Percentiles rank a stretch among this genome's conserved stretches.
Evolutionary conservation across 768 basidiomycete genomes (phyloP).

Genomic region (Auriscalpium microsporum): DNA sequence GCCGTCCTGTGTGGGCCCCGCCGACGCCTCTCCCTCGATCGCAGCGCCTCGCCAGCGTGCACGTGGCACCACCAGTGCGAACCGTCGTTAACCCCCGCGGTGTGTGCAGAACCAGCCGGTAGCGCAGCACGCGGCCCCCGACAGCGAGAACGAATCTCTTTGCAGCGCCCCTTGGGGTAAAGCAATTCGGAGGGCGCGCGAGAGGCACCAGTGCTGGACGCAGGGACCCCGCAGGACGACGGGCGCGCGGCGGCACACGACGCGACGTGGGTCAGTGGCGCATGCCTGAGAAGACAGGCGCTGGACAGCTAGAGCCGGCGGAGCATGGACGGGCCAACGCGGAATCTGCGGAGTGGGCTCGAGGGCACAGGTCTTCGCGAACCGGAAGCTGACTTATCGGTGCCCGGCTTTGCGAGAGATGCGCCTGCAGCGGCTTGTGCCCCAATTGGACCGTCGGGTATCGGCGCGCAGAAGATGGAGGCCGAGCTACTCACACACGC

Average conservation of each 20-base stretch:
- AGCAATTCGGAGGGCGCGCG: conserved; percentile 2
- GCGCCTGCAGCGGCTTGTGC: conserved; percentile 2
- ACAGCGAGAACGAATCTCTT: conserved; percentile 12
- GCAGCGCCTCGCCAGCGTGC: neutral
- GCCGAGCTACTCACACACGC: conserved; percentile 1
- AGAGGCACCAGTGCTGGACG: conserved; percentile 4
- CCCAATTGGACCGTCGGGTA: conserved; percentile 1
- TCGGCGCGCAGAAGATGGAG: neutral
- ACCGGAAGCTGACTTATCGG: neutral
- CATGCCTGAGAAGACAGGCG: neutral
- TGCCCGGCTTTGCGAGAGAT: conserved; percentile 1
- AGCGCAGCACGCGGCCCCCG: conserved; percentile 4
- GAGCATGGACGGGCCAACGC: conserved; percentile 3
- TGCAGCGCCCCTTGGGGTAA: conserved; percentile 7
- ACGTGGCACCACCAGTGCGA: neutral
- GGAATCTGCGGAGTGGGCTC: neutral
- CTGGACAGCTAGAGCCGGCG: neutral
- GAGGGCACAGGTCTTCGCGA: conserved; percentile 10
- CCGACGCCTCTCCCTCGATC: conserved; percentile 1
- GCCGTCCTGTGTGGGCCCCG: conserved; percentile 1
- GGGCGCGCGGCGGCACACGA: neutral
- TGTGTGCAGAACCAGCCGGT: conserved; percentile 4
- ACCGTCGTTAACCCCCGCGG: neutral
- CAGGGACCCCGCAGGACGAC: neutral
- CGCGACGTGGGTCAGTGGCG: neutral